Base-by-base conservation (phyloP, 2,329 filamentous ascomycete genomes). In the Achaetomium macrosporum region DNA sequence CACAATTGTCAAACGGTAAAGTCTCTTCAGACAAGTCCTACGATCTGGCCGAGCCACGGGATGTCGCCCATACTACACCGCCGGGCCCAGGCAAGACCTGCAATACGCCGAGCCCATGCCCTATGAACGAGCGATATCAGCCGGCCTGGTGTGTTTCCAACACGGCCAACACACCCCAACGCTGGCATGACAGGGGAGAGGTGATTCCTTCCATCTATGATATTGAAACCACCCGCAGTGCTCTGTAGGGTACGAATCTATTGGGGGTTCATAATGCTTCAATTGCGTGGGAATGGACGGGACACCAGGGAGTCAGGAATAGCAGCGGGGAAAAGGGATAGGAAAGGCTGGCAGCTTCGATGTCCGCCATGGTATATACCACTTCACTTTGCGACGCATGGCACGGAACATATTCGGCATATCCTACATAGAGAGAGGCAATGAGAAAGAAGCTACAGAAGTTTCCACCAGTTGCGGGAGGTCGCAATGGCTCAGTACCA, bases 1-100 rank as follows among this genome's bases (percentile, higher is more conserved):
- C 53, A 83, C 81, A 12, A 87, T 88, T 69, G 72, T 88, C 68
- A 88, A 88, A 72, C 81, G 82, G 74, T 87, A 60, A 61, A 55
- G 16, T 1, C 15, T 20, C 25, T 31, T 13, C 16, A 20, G 2
- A 31, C 17, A 36, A 31, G 5, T 20, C 10, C n/a, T 29, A 45
- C 46, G 40, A 36, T 39, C n/a, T 29, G 45, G 25, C n/a, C 29
- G 16, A 13, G 35, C 11, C 37, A 6, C 6, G n/a, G 8, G 16
- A 13, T 17, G 15, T 13, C 17, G 16, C 17, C 31, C 15, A n/a
- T 8, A n/a, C 10, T 13, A 7, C 25, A 25, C 7, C 25, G 25
- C 25, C n/a, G 1, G 19, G 39, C 33, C 33, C 13, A 25, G 15
- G n/a, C 9, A 13, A 41, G n/a, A 49, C 42, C 29, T 20, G 36